Evolutionary conservation across 1,284 basidiomycete genomes (phyloP).

Genomic region (Puccinia coronata): DNA sequence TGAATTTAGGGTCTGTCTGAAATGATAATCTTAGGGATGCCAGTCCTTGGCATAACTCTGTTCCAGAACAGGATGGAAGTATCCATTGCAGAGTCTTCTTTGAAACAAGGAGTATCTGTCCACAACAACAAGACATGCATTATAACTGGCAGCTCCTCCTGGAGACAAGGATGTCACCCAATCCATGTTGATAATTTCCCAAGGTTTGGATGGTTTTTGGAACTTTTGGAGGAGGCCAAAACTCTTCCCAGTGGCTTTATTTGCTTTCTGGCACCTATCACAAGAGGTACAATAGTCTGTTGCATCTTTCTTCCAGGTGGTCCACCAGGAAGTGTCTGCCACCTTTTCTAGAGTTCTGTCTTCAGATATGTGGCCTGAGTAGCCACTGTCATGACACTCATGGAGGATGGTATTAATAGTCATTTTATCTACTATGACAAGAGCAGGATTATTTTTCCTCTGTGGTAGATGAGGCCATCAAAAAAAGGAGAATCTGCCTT

Average conservation of each 20-base stretch:
- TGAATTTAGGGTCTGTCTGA: neutral
- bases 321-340: neutral
- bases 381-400: conserved; percentile 12
- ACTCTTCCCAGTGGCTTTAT: neutral
- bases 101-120: neutral
- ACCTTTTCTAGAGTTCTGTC: conserved; percentile 10
- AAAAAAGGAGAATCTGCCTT: neutral
- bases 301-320: neutral
- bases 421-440: neutral
- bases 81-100: conserved; percentile 1
- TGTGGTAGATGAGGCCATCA: neutral
- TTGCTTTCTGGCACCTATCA: neutral
- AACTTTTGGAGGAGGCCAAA: neutral
- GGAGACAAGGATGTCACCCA: neutral
- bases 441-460: neutral
- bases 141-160: neutral
- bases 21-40: no score
- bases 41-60: neutral
- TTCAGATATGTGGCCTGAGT: conserved; percentile 6
- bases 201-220: neutral
- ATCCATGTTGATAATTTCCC: neutral
- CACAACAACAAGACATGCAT: neutral
- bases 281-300: neutral
- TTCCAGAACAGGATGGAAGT: neutral
- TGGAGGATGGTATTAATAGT: neutral